Evolutionary conservation across 2,329 filamentous ascomycete species (phyloP), one percentile per base, ranked within the genome.

Genomic region (Aulographum hederae): DNA sequence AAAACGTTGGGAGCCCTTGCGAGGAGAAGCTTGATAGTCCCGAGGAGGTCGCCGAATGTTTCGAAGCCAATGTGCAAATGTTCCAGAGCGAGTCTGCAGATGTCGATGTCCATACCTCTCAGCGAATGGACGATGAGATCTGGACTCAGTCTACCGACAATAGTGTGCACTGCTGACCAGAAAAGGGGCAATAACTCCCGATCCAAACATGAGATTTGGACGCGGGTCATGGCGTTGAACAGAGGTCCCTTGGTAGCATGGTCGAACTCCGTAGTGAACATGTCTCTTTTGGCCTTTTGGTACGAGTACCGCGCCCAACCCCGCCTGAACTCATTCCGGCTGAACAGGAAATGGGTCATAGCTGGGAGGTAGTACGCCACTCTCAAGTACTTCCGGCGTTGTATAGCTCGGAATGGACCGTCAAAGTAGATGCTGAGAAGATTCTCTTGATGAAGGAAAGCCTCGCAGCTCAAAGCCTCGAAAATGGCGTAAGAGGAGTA

Each of bases 331-430:
- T 61, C 54, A 38, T 86, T 72, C 18, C 69, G 58, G 40, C 79
- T 75, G 46, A 93, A 94, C 2, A 94, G 63, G 43, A 94, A 94
- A 14, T 67, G 71, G 3, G 78, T 78, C 63, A 89, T 81, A 10
- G 81, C 80, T 2, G 86, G 85, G 3, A 91, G 65, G 34, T 67
- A 81, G 17, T 73, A 69, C 2, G 72, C 69, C 17, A 93, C 64
- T 46, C 78, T 82, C 13, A 94, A 61, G n/a, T 72, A 70, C 43
- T 70, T 82, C 45, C 76, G 85, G 11, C 70, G 70, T 51, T 86
- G 80, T 2, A 91, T 72, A 15, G 82, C 65, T 41, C 70, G 64
- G 50, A 95, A 94, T 8, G 91, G 81, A 41, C 67, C 71, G 47
- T 93, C 78, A 48, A 95, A 93, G 40, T 73, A 64, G 18, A 58